Base-by-base conservation (phyloP, 495 filamentous ascomycete species). In the Evernia prunastri region DNA sequence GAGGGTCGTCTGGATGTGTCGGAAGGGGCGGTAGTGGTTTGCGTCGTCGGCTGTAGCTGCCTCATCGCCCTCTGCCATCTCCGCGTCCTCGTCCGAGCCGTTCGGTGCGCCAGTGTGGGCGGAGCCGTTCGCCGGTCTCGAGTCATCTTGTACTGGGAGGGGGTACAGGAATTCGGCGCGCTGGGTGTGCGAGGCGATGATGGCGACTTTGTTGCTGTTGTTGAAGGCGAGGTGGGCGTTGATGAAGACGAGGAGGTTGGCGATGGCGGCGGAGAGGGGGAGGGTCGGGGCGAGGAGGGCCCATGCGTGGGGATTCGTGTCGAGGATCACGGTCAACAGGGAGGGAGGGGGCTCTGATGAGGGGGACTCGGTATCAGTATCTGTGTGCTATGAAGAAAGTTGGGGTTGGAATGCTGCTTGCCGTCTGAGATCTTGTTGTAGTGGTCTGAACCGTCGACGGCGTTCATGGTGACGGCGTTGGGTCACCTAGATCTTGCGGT, bases 251-350 rank as follows among this genome's bases (percentile, higher is more conserved):
- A 96, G 87, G 66, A 97, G 82, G 78, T 91, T 94, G 59, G 95
- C 87, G 63, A 98, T 79, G 61, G 89, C 91, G 69, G 88, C 87
- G 60, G 88, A 86, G 65, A 97, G 82, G 37, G 94, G 84, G n/a
- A 98, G 88, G 7, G 82, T 84, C 64, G 85, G 74, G 67, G 84
- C 75, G 63, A 97, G 83, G 56, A 89, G 80, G 6, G 89, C 85
- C 94, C 94, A 98, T 72, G 94, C 91, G 68, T 89, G 89, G 2
- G 94, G 95, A 72, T 97, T 97, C 49, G 94, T 96, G 78, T 98
- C 94, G 78, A 98, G 82, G 74, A 98, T 83, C 71, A 98, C 86
- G 64, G 90, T 89, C 59, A 96, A 84, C 47, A 98, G 86, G 36
- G 94, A 96, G 1, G 95, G 91, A 6, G 89, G 78, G 56, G 87